Conservation (phyloP, 805 yeast species). For the Hemisphaericaspora nanyangensis region DNA sequence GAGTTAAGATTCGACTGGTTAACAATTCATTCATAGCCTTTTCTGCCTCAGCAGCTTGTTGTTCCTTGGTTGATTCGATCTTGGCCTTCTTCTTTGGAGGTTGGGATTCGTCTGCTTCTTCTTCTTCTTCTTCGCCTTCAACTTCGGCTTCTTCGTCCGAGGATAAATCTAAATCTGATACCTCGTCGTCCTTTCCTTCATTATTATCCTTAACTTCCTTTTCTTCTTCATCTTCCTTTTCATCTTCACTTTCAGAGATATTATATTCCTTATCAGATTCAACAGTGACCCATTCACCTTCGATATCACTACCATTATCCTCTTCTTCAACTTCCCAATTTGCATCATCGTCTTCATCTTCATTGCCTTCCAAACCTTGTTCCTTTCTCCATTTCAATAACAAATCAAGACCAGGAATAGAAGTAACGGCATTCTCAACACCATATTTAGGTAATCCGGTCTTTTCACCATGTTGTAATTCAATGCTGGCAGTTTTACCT, state of each 20-base stretch:
- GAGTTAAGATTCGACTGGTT: conserved; percentile 80
- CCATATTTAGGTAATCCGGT: conserved; percentile 61
- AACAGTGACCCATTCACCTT: conserved; percentile 89
- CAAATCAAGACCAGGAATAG: conserved; percentile 88
- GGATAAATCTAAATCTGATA: conserved; percentile 26
- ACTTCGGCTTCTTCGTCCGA: conserved; percentile 20
- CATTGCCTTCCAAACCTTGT: conserved; percentile 52
- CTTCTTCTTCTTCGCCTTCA: conserved; percentile 32
- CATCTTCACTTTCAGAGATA: conserved; percentile 50
- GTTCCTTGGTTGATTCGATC: conserved; percentile 8
- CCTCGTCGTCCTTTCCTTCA: conserved; percentile 20
- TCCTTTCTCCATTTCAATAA: conserved; percentile 80
- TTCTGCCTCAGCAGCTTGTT: conserved; percentile 18
- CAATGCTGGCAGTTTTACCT: conserved; percentile 89
- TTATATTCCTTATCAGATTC: conserved; percentile 77
- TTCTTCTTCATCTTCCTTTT: conserved; percentile 34
- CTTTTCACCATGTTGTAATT: conserved; percentile 59
- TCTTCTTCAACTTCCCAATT: conserved; percentile 61
- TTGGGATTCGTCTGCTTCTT: conserved; percentile 37
- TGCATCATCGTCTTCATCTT: conserved; percentile 36
- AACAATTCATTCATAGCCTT: conserved; percentile 50
- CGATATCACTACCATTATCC: conserved; percentile 53
- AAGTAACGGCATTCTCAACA: conserved; percentile 61
- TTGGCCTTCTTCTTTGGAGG: conserved; percentile 23
- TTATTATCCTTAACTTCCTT: conserved; percentile 25